Conservation (phyloP, 2,329 filamentous ascomycete genomes). For the Dactylonectria estremocensis region DNA sequence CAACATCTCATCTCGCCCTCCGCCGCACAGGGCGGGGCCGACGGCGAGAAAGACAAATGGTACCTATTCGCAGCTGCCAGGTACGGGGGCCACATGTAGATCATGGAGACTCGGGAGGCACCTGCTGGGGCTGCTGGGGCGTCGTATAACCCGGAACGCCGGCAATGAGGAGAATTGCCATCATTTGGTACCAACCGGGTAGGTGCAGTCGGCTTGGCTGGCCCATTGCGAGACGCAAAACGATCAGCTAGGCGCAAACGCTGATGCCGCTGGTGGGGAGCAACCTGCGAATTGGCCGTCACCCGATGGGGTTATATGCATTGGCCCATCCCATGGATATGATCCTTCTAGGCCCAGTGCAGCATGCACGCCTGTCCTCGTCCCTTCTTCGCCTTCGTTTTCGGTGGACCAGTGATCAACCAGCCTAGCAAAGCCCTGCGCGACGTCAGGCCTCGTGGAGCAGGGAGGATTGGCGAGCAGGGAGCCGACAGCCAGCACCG, state of each 20-base stretch:
- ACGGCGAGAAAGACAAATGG: constrained; percentile 1
- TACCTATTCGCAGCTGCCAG: neutral
- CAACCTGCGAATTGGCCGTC: constrained; percentile 3
- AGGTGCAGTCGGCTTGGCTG: constrained; percentile 4
- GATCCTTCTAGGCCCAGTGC: constrained; percentile 10
- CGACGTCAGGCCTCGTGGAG: constrained; percentile 25
- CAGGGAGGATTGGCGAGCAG: constrained; percentile 8
- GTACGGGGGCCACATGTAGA: constrained; percentile 10
- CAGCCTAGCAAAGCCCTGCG: constrained; percentile 3
- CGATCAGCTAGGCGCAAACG: constrained; percentile 23
- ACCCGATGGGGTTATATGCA: constrained; percentile 26
- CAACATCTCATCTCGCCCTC: constrained; percentile 14
- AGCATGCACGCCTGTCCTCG: neutral
- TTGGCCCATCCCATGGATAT: constrained; percentile 14
- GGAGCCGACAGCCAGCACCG: constrained; percentile 6
- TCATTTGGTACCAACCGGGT: neutral
- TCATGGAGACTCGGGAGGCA: constrained; percentile 8
- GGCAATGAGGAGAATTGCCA: constrained; percentile 15
- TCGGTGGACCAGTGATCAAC: neutral
- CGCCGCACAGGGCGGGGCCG: constrained; percentile 6
- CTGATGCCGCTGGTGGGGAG: constrained; percentile 23
- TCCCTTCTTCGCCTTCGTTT: neutral
- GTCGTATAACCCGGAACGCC: constrained; percentile 23
- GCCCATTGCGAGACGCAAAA: constrained; percentile 5
- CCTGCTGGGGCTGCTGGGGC: constrained; percentile 3